These are phyloP conservation scores for Saccharum spontaneum DNA, from an alignment of 176 grass and related monocot genomes.

Conservation along the genomic window DNA sequence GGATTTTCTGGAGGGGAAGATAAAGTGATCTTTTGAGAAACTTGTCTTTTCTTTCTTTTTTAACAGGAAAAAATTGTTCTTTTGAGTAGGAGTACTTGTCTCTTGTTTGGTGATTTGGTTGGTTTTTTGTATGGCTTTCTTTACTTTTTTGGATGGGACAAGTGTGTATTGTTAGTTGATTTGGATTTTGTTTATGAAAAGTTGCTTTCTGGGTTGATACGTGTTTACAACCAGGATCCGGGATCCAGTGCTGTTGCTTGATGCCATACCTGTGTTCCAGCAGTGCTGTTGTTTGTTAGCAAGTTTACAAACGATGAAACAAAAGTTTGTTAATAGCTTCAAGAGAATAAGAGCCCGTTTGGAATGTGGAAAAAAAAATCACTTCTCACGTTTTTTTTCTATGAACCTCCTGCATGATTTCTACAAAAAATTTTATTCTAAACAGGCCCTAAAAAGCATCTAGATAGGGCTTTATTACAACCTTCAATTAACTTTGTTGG, in stretches of 20 bases:
- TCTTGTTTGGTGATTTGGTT: not conserved
- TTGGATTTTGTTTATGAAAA: conserved; percentile 8
- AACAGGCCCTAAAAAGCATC: too few species aligned
- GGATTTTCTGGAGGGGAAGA: not conserved
- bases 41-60: not conserved
- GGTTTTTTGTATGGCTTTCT: not conserved
- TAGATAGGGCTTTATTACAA: too few species aligned
- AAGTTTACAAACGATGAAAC: too few species aligned
- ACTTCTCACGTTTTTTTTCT: too few species aligned
- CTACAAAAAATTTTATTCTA: too few species aligned
- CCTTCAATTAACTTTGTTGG: too few species aligned
- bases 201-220: not conserved
- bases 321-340: not conserved
- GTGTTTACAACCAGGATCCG: not conserved
- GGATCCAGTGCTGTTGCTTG: not conserved
- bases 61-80: not conserved
- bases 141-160: not conserved
- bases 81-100: not conserved
- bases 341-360: not conserved
- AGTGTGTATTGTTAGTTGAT: not conserved
- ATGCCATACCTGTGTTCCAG: too few species aligned
- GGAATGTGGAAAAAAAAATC: too few species aligned
- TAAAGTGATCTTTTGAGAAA: not conserved
- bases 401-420: too few species aligned
- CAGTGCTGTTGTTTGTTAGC: not conserved